Conservation (phyloP, 75 land plant genomes). For the Sequoia sempervirens region DNA sequence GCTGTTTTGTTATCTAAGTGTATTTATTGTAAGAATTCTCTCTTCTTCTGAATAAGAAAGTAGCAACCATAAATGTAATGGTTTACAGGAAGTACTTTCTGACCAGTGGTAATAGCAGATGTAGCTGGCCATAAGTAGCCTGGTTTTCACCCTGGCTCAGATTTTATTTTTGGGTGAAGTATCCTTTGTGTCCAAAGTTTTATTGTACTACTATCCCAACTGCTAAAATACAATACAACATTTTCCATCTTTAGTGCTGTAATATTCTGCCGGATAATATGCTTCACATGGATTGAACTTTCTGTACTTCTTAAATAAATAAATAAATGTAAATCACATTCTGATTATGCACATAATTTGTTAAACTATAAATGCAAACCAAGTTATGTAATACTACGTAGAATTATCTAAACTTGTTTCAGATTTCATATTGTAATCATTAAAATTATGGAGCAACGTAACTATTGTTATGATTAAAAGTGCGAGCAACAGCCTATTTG, state of each 20-base stretch:
- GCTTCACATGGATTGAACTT: neutral
- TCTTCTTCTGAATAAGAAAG: neutral
- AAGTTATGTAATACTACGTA: too few relatives aligned
- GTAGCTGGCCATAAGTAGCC: neutral
- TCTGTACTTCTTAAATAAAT: too few relatives aligned
- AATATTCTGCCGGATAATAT: neutral
- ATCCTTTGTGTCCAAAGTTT: neutral
- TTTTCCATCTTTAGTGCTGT: too few relatives aligned
- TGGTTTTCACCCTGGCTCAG: neutral
- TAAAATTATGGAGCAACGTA: too few relatives aligned
- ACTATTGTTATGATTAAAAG: too few relatives aligned
- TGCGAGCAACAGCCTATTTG: too few relatives aligned
- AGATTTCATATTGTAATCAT: too few relatives aligned
- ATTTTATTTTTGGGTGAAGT: neutral
- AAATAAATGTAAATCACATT: too few relatives aligned
- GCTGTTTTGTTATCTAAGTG: neutral
- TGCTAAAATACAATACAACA: neutral
- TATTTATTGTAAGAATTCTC: neutral
- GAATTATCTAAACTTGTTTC: too few relatives aligned
- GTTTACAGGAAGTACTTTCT: neutral
- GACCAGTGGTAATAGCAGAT: neutral
- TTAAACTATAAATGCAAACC: too few relatives aligned
- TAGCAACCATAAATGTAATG: neutral
- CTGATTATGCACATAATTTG: too few relatives aligned
- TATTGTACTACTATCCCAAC: neutral